Evolutionary conservation across 2,329 filamentous ascomycete genomes (phyloP), one percentile per base, ranked within the genome.

Genomic region (Falciphora oryzae): DNA sequence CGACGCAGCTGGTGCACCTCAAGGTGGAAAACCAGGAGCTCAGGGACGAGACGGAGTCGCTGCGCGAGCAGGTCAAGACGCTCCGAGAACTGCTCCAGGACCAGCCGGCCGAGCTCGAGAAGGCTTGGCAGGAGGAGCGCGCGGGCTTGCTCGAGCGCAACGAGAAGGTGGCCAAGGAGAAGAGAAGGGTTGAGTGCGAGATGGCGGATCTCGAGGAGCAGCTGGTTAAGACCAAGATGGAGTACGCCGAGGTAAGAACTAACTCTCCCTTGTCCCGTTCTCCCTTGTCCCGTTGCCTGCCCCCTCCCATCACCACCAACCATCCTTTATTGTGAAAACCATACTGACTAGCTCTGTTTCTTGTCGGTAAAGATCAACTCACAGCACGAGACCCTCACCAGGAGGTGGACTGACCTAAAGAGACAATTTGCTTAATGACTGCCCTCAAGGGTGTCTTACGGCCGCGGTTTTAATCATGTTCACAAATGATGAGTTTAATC

Each of bases 21-120:
- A 97, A 98, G 76, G 92, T 99, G 5, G 89, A 96, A 72, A 98
- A 98, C 70, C 91, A 97, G 73, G 89, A 92, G 73, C 80, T 99
- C 56, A 86, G 86, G 59, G 95, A 99, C 71, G 86, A 93, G 75
- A 97, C 97, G 70, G 95, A 99, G 76, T 91, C 87, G 61, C 80
- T 98, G 68, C 90, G 87, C 73, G 88, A 90, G 13, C 92, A 97
- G 75, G 92, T 97, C 27, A 85, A 86, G 64, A 93, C 97, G 76
- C 81, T 99, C 65, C 89, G 91, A 72, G 85, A 87, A 60, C 89
- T 98, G 53, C 93, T 98, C 35, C 91, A 97, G 73, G 90, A 88
- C 70, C 95, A 98, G 76, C 93, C 94, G 0, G 87, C 87, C 57
- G 93, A 98, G 75, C 88, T 98, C 6, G 95, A 99, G 75, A 85